phyloP scores from a whole-genome alignment of 495 filamentous ascomycete genomes.

The Amphirosellinia nigrospora region DNA sequence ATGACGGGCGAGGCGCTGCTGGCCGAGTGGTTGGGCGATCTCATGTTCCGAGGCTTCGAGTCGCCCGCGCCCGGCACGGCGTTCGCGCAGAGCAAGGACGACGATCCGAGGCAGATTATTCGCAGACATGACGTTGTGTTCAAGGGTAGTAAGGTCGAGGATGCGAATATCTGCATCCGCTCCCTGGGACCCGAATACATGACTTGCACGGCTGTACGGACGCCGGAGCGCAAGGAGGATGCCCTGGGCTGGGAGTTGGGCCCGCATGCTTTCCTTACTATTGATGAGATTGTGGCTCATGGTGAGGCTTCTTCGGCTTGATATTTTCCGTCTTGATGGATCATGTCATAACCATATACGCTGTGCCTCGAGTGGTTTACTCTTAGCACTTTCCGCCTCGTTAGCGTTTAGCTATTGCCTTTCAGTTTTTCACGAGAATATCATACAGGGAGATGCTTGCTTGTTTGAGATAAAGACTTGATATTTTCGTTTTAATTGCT shows the following conservation, averaged over 20 bases:
- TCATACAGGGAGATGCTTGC: not conserved
- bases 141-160: slow-evolving; percentile 43
- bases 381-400: not conserved
- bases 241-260: slow-evolving; percentile 48
- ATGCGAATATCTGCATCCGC: slow-evolving; percentile 52
- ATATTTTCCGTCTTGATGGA: slow-evolving; percentile 13
- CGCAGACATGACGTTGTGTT: slow-evolving; percentile 47
- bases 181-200: slow-evolving; percentile 53
- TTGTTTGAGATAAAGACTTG: not conserved
- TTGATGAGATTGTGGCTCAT: slow-evolving; percentile 47
- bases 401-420: not conserved
- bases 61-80: slow-evolving; percentile 38
- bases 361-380: not conserved
- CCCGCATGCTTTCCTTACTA: slow-evolving; percentile 42
- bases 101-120: slow-evolving; percentile 37
- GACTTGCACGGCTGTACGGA: slow-evolving; percentile 53
- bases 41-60: slow-evolving; percentile 68
- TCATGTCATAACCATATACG: not conserved
- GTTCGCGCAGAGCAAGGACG: slow-evolving; percentile 31
- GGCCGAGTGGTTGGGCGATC: slow-evolving; percentile 73
- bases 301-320: slow-evolving; percentile 39
- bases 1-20: slow-evolving; percentile 88
- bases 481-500: not conserved
- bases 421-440: not conserved
- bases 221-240: slow-evolving; percentile 42